Evolutionary conservation across 306 rosid genomes (phyloP).

Genomic region (Citrullus colocynthis): DNA sequence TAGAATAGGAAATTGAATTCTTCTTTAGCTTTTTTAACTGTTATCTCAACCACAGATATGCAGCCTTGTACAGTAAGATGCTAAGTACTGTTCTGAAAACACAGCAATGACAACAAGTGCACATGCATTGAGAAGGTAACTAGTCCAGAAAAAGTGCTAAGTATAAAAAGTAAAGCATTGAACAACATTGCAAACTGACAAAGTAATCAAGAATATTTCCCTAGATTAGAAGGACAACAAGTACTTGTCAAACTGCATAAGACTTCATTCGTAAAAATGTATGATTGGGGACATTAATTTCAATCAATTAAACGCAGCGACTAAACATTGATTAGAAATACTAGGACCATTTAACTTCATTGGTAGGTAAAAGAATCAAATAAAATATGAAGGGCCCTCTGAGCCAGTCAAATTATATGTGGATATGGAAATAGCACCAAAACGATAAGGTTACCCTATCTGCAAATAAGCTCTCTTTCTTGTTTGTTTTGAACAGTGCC

Average conservation of each 20-base stretch:
- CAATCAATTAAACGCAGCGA: neutral
- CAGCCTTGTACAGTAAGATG: neutral
- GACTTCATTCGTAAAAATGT: neutral
- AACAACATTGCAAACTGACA: neutral
- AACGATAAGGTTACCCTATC: conserved; percentile 39
- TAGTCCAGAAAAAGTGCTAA: neutral
- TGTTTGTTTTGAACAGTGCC: conserved; percentile 62
- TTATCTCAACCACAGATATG: neutral
- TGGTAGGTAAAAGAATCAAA: neutral
- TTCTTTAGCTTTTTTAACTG: neutral
- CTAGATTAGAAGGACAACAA: too few relatives aligned
- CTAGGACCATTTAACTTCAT: neutral
- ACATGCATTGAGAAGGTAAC: neutral
- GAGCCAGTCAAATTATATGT: neutral
- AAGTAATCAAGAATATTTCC: neutral
- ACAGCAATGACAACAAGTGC: neutral
- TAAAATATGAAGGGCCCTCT: neutral
- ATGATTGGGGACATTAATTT: neutral
- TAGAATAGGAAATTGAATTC: neutral
- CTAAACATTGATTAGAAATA: neutral
- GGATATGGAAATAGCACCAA: neutral
- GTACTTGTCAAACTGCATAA: neutral
- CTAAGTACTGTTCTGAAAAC: neutral
- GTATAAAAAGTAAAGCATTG: neutral
- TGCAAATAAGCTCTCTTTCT: conserved; percentile 74